A percentile compares a stretch with the other conserved stretches of the same genome.
These are phyloP conservation scores for Emergomyces orientalis DNA, from an alignment of 2,329 filamentous ascomycete species.

Conservation along the genomic window DNA sequence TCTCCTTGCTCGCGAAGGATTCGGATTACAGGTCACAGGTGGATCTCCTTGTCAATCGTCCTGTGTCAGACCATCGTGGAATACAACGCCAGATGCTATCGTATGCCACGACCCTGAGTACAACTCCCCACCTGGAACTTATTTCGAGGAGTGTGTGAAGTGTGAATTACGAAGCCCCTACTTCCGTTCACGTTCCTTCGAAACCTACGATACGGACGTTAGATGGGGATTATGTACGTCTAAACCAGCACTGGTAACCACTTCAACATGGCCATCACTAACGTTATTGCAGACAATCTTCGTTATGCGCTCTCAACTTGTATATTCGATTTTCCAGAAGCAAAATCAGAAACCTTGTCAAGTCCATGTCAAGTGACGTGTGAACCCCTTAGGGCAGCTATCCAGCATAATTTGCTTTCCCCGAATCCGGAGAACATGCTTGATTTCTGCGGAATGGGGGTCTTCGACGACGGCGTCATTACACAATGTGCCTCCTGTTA, in stretches of 20 bases:
- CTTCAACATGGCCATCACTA: slow-evolving; percentile 8
- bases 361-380: slow-evolving; percentile 39
- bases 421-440: slow-evolving; percentile 25
- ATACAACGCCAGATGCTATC: slow-evolving; percentile 35
- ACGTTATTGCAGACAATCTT: slow-evolving; percentile 33
- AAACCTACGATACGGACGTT: slow-evolving; percentile 33
- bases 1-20: slow-evolving; percentile 19
- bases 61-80: slow-evolving; percentile 25
- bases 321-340: slow-evolving; percentile 33
- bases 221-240: slow-evolving; percentile 39
- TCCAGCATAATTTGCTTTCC: slow-evolving; percentile 24
- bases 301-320: slow-evolving; percentile 38
- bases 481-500: slow-evolving; percentile 37
- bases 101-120: slow-evolving; percentile 34
- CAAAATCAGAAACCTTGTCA: slow-evolving; percentile 28
- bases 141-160: slow-evolving; percentile 34
- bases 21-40: slow-evolving; percentile 24
- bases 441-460: slow-evolving; percentile 30
- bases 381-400: slow-evolving; percentile 24
- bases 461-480: slow-evolving; percentile 35
- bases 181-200: slow-evolving; percentile 19
- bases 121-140: slow-evolving; percentile 25
- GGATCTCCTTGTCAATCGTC: slow-evolving; percentile 31
- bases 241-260: neutral
- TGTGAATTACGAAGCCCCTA: slow-evolving; percentile 36